Conservation (phyloP, 1,139 yeast species). For the Protomyces lactucae-debilis region DNA sequence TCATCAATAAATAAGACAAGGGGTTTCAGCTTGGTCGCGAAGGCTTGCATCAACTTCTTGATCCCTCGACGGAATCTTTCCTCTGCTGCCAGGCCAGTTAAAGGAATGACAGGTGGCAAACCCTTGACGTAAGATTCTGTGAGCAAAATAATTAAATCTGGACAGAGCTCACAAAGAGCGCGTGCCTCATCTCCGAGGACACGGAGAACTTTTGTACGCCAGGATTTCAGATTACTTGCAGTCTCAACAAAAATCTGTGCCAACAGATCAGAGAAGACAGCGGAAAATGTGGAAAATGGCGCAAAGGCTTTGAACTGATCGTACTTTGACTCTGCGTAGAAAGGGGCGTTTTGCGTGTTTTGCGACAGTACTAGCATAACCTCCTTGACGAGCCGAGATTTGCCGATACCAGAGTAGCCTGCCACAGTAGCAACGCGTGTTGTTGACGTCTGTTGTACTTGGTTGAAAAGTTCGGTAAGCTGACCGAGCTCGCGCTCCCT, state of each 20-base stretch:
- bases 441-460: background rate
- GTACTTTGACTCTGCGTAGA: constrained; percentile 17
- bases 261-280: constrained; percentile 4
- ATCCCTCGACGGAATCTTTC: constrained; percentile 15
- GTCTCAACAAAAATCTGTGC: constrained; percentile 19
- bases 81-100: constrained; percentile 18
- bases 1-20: constrained; percentile 24
- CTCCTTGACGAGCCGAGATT: constrained; percentile 20
- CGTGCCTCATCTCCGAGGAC: constrained; percentile 12
- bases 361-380: background rate
- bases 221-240: background rate
- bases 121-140: background rate
- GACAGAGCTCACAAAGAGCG: constrained; percentile 14
- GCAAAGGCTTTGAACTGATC: constrained; percentile 24
- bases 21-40: constrained; percentile 8
- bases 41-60: constrained; percentile 2
- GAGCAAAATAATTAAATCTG: constrained; percentile 9
- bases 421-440: constrained; percentile 14
- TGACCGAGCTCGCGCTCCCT: constrained; percentile 8
- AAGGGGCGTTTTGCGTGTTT: background rate
- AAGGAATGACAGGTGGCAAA: constrained; percentile 16
- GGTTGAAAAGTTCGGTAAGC: background rate
- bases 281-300: constrained; percentile 10
- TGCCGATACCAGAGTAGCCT: constrained; percentile 26
- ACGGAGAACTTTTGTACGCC: background rate